Evolutionary conservation across 2,329 filamentous ascomycete species (phyloP), one percentile per base, ranked within the genome.

Genomic region (Pseudocercospora fijiensis): DNA sequence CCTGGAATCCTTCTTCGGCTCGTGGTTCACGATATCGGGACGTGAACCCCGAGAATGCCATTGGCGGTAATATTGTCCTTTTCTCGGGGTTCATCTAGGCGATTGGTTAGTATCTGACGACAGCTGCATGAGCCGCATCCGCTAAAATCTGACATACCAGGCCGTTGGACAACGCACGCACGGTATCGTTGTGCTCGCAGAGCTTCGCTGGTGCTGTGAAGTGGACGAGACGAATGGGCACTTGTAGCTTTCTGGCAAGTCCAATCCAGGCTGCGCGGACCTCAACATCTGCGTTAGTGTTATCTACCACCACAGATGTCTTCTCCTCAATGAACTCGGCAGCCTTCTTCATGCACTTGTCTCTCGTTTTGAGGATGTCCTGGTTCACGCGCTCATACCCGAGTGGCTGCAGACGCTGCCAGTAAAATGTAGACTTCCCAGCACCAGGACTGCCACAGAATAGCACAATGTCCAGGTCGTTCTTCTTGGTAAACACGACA

Each of bases 401-500:
- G 27, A 95, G 78, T 24, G 90, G 90, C 74, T 92, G 83, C 37
- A 98, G 80, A 67, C 90, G 80, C 66, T 84, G 87, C 86, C 89
- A 91, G 78, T 89, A 97, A 73, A 95, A 96, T 0, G 92, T 94
- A 43, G 91, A 96, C 78, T 99, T 98, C 18, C 95, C 95, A 2
- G 92, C 87, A 1, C 91, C 93, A 0, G 95, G 95, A 55, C 90
- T 91, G 1, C 95, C 95, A 73, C 91, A 94, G 75, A 96, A 91
- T 7, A 98, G 77, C 24, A 98, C 85, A 13, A 98, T 80, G 61
- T 97, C 93, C 67, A 87, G 77, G 5, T 84, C 76, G 71, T 89
- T 86, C 58, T 82, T 84, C 78, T 88, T 91, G 53, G 84, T 81
- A 67, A 85, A 81, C 6, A 74, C 65, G 53, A 69, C 71, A 49